A percentile compares a stretch with the other conserved stretches of the same genome.
phyloP scores from a whole-genome alignment of 495 filamentous ascomycete genomes.

The Penicillium coprophilum region DNA sequence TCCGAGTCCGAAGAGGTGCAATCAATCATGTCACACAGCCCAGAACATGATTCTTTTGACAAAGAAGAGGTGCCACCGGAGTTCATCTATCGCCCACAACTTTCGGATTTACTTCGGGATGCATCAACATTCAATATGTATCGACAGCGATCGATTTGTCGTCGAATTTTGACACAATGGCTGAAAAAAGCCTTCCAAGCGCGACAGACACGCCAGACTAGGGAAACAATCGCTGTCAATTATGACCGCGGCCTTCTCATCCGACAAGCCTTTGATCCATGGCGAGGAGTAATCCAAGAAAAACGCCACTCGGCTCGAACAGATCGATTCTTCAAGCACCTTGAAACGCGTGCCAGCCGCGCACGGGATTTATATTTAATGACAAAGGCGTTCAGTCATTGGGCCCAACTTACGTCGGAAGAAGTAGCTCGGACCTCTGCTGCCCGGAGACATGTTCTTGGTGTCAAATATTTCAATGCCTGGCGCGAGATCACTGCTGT shows the following conservation, averaged over 20 bases:
- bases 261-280: constrained; percentile 56
- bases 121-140: constrained; percentile 59
- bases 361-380: constrained; percentile 66
- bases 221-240: constrained; percentile 49
- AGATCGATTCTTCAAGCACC: constrained; percentile 59
- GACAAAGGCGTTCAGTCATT: constrained; percentile 72
- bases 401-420: constrained; percentile 63
- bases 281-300: constrained; percentile 51
- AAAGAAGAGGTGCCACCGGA: constrained; percentile 36
- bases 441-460: constrained; percentile 66
- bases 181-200: constrained; percentile 49
- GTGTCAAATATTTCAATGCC: constrained; percentile 71
- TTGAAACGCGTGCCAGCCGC: constrained; percentile 59
- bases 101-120: constrained; percentile 57
- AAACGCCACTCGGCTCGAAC: constrained; percentile 51
- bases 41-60: constrained; percentile 30
- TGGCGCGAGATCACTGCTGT: constrained; percentile 74
- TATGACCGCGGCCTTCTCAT: constrained; percentile 55
- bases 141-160: constrained; percentile 46
- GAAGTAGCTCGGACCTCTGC: constrained; percentile 56
- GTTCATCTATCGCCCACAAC: constrained; percentile 51
- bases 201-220: constrained; percentile 43
- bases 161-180: constrained; percentile 54
- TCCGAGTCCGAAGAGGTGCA: constrained; percentile 28
- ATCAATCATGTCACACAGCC: constrained; percentile 26